A percentile compares a stretch with the other conserved stretches of the same genome.
These are phyloP conservation scores for Heterobasidion occidentale DNA, from an alignment of 1,284 basidiomycete species.

Conservation along the genomic window DNA sequence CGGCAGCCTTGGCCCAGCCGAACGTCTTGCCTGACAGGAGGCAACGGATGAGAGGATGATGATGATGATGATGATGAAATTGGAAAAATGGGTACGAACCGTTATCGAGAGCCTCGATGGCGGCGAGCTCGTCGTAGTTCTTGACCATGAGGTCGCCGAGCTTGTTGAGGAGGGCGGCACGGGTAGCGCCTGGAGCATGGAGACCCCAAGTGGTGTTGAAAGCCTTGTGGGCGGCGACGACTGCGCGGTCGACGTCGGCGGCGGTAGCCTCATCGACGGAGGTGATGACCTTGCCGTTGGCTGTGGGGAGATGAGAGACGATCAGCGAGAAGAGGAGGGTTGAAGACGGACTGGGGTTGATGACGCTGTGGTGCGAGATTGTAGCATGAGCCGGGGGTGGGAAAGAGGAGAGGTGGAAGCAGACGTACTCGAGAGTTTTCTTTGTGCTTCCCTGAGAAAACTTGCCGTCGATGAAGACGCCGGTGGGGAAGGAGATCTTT, in stretches of 20 bases:
- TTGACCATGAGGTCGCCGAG: constrained; percentile 72
- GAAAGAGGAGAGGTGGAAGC: neutral
- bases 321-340: neutral
- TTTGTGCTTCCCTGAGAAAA: constrained; percentile 65
- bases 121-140: constrained; percentile 65
- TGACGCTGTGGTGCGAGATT: constrained; percentile 38
- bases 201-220: constrained; percentile 73
- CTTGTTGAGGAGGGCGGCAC: constrained; percentile 61
- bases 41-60: neutral
- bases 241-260: constrained; percentile 72
- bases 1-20: constrained; percentile 61
- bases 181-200: constrained; percentile 49
- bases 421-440: constrained; percentile 59
- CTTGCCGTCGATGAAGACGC: constrained; percentile 80
- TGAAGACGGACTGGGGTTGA: constrained; percentile 54
- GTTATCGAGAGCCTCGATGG: constrained; percentile 70
- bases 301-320: constrained; percentile 15
- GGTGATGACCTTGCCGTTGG: constrained; percentile 67
- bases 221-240: constrained; percentile 72
- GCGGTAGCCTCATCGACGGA: constrained; percentile 60
- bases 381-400: neutral
- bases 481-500: constrained; percentile 59
- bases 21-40: constrained; percentile 56
- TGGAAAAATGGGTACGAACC: constrained; percentile 17
- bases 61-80: too few species aligned